Evolutionary conservation across 2,329 filamentous ascomycete species (phyloP), one percentile per base, ranked within the genome.

Genomic region (Xylaria sp.): DNA sequence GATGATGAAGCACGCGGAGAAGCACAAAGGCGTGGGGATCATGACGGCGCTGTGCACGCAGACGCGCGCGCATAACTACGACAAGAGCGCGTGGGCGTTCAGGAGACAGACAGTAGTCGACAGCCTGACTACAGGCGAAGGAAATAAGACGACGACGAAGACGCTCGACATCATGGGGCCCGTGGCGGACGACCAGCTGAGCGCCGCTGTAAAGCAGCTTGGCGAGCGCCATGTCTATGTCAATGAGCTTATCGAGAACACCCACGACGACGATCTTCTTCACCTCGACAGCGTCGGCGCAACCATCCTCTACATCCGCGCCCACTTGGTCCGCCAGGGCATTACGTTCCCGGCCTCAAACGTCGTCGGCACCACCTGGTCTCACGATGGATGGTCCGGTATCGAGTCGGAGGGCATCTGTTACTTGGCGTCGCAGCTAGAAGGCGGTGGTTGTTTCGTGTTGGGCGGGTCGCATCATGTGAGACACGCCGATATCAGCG

Each of bases 401-500:
- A 74, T 81, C 26, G 79, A 80, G 71, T 78, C 79, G 3, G 79
- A 81, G 61, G 79, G 80, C 0, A 68, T 81, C 20, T 81, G 79
- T 69, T 81, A 80, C 53, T 61, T 74, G 44, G 74, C 74, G 3
- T 73, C 73, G 49, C 73, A 73, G 13, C 56, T 74, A 11, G 71
- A 58, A 10, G 75, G 75, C 10, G 74, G 75, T 36, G 73, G 75
- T 3, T 79, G 77, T 59, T 79, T 75, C 28, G 70, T 77, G 7
- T 59, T 78, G 13, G 77, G 77, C 17, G 77, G 77, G 9, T 72
- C 53, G 31, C 77, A 77, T 67, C 70, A 73, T 57, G 75, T 75
- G 17, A 70, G 74, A 54, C 77, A 78, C 70, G 73, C 76, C 28
- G 75, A 78, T 65, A 38, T 63, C 49, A 54, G 33, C 23, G 17